Evolutionary conservation across 345 rosid species (phyloP), one percentile per base, ranked within the genome.

Genomic region (Eucalyptus pauciflora): DNA sequence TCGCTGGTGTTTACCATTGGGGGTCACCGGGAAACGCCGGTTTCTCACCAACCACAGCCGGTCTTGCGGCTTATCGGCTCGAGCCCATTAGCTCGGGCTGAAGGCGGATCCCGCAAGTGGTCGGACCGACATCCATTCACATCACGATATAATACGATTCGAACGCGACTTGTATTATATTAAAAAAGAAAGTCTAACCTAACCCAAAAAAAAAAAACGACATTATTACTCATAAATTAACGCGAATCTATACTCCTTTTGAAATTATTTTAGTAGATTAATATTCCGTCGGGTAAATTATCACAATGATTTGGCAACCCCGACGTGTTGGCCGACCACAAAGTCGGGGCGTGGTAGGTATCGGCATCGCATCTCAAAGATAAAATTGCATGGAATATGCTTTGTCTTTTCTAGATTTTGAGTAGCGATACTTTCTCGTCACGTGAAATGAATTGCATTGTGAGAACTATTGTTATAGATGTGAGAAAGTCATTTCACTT

Each of bases 241-340:
- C 4, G 3, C 24, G 43, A 16, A 71, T 18, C 13, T 7, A 15
- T 67, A 67, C 79, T 31, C 20, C 20, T 13, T 15, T 67, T 9
- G 79, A 9, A 31, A 67, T 67, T 67, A 11, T 67, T 67, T 67
- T 67, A 7, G 43, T 16, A 67, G 9, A 15, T 67, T 67, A 10
- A 71, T 17, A 5, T 22, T 71, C 45, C 3, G 8, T 37, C 2
- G 1, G 8, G 46, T 5, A 11, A 11, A 71, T 71, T 71, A 37
- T 71, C 25, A 13, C 1, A 5, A 10, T 20, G 46, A 37, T 71
- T 17, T 10, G 46, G 25, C 83, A 10, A 37, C 4, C 18, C 14
- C 5, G 4, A 71, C 2, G 4, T 10, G 22, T 33, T 1, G 0
- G 43, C 79, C 43, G 8, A 31, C 24, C 4, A 33, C 13, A 10